Evolutionary conservation across 2,329 filamentous ascomycete genomes (phyloP), one percentile per base, ranked within the genome.

Genomic region (Paraphoma chrysanthemicola): DNA sequence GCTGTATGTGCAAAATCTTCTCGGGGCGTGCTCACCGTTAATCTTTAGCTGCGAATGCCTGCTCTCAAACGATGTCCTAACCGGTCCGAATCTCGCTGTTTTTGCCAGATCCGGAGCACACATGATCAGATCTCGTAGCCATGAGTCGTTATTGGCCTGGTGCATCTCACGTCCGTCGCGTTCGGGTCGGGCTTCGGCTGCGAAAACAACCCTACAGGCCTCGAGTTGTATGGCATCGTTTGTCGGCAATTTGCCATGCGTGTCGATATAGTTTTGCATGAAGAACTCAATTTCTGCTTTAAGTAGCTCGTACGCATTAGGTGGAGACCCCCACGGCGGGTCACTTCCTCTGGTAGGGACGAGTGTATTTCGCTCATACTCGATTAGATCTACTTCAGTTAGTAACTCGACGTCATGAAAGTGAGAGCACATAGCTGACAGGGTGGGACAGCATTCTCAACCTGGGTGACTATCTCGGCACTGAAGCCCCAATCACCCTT

Each of bases 121-220:
- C 63, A 70, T 68, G 39, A 70, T 56, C 23, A 70, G 44, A 43
- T 70, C 68, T 3, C 68, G 60, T 7, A 70, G 53, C 68, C 66
- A 70, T 7, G 68, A 70, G 1, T 56, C 39, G 1, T 59, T 36
- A 12, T 63, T 51, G 18, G 42, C 44, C 9, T n/a, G 33, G 17
- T 30, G 18, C 36, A 10, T 30, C 31, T 33, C 17, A 17, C 47
- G 38, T 1, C 16, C 45, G n/a, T 50, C 23, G 17, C 46, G 45
- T 16, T 42, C 38, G 4, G 57, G 57, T 5, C 53, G 44, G 0
- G 58, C 55, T n/a, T 70, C 68, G 0, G 65, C 62, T 10, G 66
- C 64, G 36, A 69, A 70, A n/a, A 71, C 64, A 18, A 71, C 64
- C 16, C 68, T 66, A 29, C 68, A 71, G 1, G 67, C 68, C 39